phyloP scores from a whole-genome alignment of 2,329 filamentous ascomycete species.

The Apiospora malaysiana region DNA sequence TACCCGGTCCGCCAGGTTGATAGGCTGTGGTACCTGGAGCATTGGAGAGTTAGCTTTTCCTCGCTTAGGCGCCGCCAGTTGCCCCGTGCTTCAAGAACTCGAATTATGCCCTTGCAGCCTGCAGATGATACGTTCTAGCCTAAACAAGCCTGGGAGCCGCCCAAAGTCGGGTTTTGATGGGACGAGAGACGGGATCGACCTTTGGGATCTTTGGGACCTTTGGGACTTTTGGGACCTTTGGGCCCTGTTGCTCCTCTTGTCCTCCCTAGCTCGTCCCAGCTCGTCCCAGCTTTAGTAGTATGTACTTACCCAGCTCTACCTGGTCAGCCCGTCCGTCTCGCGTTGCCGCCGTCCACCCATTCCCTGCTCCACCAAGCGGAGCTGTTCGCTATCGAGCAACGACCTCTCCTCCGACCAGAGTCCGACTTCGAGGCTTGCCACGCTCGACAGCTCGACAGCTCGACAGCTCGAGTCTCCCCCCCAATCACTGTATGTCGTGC shows the following conservation, averaged over 20 bases:
- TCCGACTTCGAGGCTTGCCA: background rate
- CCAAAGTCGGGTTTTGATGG: conserved; percentile 10
- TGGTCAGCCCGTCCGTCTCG: background rate
- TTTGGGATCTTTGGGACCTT: no score
- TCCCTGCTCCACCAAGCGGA: background rate
- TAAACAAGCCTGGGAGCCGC: conserved; percentile 3
- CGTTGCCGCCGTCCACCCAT: conserved; percentile 1
- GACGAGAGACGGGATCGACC: conserved; percentile 10
- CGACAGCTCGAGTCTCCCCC: background rate
- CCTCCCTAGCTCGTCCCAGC: background rate
- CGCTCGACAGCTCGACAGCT: no score
- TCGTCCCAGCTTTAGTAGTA: no score
- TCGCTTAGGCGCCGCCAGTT: background rate
- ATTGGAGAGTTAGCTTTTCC: no score
- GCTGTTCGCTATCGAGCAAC: background rate
- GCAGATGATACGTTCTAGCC: background rate
- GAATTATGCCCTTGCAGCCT: background rate
- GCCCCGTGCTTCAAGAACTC: conserved; percentile 6
- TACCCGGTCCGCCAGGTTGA: background rate
- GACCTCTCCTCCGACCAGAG: background rate
- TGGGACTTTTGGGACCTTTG: no score
- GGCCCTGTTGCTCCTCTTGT: background rate
- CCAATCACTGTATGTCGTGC: no score
- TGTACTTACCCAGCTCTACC: no score
- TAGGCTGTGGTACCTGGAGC: background rate